phyloP scores from a whole-genome alignment of 2,329 filamentous ascomycete species.

The Cladobotryum mycophilum region DNA sequence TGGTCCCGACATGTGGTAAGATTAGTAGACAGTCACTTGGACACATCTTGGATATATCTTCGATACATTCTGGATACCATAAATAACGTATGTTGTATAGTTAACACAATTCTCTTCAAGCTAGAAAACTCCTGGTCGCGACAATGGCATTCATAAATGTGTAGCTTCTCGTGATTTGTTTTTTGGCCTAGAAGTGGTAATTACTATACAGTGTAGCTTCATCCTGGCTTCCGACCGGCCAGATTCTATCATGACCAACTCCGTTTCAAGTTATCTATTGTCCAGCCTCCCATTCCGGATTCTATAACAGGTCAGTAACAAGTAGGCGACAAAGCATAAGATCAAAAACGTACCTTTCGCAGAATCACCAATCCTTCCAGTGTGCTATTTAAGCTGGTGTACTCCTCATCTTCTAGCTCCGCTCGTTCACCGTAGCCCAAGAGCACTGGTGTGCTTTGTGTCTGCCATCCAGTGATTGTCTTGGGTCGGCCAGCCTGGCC shows the following conservation, averaged over 20 bases:
- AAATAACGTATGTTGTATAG: neutral
- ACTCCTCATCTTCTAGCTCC: slow-evolving; percentile 96
- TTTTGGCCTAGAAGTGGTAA: slow-evolving; percentile 20
- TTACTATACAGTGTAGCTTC: slow-evolving; percentile 30
- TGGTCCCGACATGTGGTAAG: slow-evolving; percentile 55
- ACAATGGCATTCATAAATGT: slow-evolving; percentile 21
- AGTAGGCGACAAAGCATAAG: neutral
- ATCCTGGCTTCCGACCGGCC: slow-evolving; percentile 17
- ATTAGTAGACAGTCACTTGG: neutral
- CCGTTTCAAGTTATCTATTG: slow-evolving; percentile 24
- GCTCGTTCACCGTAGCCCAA: slow-evolving; percentile 92
- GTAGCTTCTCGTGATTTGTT: slow-evolving; percentile 12
- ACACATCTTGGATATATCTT: neutral
- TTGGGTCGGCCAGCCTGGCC: slow-evolving; percentile 95
- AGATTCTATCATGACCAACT: neutral
- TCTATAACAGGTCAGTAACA: slow-evolving; percentile 19
- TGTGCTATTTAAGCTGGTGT: slow-evolving; percentile 83
- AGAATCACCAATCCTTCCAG: slow-evolving; percentile 94
- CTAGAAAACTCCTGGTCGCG: neutral
- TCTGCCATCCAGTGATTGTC: slow-evolving; percentile 99
- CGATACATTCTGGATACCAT: neutral
- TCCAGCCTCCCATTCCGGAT: slow-evolving; percentile 35
- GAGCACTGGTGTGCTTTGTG: slow-evolving; percentile 95
- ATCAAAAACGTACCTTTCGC: slow-evolving; percentile 67
- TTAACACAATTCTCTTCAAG: no score